Conservation (phyloP, 495 filamentous ascomycete species). For the Penicillium samsonianum region DNA sequence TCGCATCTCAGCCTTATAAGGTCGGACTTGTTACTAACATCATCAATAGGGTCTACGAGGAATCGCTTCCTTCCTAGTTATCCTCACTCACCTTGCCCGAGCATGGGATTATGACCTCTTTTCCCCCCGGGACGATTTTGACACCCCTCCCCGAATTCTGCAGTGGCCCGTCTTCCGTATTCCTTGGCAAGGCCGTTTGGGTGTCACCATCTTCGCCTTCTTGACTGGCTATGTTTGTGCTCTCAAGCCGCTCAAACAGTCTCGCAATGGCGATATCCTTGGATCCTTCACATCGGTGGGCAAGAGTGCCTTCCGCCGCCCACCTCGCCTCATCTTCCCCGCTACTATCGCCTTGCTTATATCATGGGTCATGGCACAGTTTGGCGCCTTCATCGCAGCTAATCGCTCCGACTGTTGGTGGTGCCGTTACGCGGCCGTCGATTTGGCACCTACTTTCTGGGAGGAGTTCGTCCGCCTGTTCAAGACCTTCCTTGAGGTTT, state of each 20-base stretch:
- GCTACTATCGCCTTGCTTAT: conserved; percentile 59
- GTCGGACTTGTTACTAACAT: not conserved
- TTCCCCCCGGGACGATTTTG: conserved; percentile 51
- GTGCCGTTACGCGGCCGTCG: conserved; percentile 58
- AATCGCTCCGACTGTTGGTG: conserved; percentile 61
- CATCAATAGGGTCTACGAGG: conserved; percentile 62
- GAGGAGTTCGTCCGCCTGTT: conserved; percentile 46
- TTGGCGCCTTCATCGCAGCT: conserved; percentile 59
- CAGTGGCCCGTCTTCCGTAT: conserved; percentile 65
- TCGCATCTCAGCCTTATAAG: not conserved
- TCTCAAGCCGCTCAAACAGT: conserved; percentile 63
- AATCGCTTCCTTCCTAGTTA: conserved; percentile 64
- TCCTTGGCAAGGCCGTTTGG: conserved; percentile 63
- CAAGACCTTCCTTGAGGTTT: conserved; percentile 54
- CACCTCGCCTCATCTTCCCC: conserved; percentile 64
- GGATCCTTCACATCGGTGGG: conserved; percentile 55
- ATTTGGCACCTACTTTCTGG: conserved; percentile 40
- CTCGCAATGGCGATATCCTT: conserved; percentile 54
- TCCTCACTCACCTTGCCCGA: conserved; percentile 65
- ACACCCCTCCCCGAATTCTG: conserved; percentile 51
- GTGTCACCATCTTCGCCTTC: conserved; percentile 67
- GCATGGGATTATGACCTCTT: conserved; percentile 62
- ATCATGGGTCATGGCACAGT: conserved; percentile 60
- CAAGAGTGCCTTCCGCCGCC: conserved; percentile 65
- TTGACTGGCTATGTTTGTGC: conserved; percentile 71